Evolutionary conservation across 441 rosid species (phyloP).

Genomic region (Dalechampia spathulata): DNA sequence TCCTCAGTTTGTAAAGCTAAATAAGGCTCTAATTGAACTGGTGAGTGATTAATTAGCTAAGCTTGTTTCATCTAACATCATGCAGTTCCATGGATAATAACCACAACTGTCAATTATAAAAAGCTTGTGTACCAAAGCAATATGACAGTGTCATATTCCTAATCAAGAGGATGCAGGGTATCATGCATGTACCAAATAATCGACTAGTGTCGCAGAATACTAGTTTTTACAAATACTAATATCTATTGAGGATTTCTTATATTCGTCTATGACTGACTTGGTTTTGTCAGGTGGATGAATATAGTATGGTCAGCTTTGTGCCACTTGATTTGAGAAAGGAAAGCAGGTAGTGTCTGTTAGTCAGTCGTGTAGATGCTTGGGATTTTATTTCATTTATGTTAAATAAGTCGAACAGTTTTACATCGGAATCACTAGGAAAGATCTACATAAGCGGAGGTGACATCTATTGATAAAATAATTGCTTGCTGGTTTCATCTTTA

Average conservation of each 20-base stretch:
- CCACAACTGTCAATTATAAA: background rate
- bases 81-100: background rate
- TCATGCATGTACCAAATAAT: background rate
- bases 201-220: too few species aligned
- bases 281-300: slow-evolving; percentile 58
- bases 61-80: background rate
- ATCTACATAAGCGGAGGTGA: background rate
- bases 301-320: slow-evolving; percentile 73
- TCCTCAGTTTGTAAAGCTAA: slow-evolving; percentile 58
- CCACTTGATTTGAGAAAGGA: slow-evolving; percentile 77
- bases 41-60: slow-evolving; percentile 15
- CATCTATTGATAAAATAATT: background rate
- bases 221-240: background rate
- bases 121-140: background rate
- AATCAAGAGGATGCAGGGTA: background rate
- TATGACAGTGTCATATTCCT: background rate
- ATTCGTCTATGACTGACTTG: background rate
- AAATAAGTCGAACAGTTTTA: too few species aligned
- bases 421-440: background rate
- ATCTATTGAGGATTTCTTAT: background rate
- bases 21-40: slow-evolving; percentile 44
- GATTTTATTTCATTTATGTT: background rate
- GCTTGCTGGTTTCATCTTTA: background rate
- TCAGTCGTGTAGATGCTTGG: background rate
- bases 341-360: slow-evolving; percentile 35